Conservation (phyloP, 345 rosid species). For the Sisymbrium altissimum region DNA sequence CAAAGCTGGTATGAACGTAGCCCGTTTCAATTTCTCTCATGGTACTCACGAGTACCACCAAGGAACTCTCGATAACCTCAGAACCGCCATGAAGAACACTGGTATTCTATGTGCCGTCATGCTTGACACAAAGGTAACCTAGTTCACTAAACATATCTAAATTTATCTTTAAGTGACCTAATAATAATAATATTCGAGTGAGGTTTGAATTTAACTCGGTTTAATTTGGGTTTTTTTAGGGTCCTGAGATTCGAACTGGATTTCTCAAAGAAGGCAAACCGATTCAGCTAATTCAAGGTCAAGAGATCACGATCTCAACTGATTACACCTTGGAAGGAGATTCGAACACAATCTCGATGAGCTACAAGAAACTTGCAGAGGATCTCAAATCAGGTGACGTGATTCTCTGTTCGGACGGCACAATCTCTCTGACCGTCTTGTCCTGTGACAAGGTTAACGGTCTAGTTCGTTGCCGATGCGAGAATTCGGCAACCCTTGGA, state of each 20-base stretch:
- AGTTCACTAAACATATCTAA: not conserved
- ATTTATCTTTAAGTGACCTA: not conserved
- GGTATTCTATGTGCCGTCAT: slow-evolving; percentile 63
- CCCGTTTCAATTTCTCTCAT: slow-evolving; percentile 58
- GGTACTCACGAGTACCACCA: slow-evolving; percentile 38
- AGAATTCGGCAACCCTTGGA: slow-evolving; percentile 54
- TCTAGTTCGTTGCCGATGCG: slow-evolving; percentile 48
- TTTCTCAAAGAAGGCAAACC: slow-evolving; percentile 56
- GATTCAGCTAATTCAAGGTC: slow-evolving; percentile 53
- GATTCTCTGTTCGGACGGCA: slow-evolving; percentile 58
- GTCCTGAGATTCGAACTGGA: slow-evolving; percentile 70
- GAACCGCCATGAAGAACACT: slow-evolving; percentile 55
- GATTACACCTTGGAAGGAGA: slow-evolving; percentile 45
- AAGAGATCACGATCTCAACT: slow-evolving; percentile 51
- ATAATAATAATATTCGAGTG: not conserved
- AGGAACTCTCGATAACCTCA: slow-evolving; percentile 48
- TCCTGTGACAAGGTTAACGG: slow-evolving; percentile 43
- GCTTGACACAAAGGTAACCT: slow-evolving; percentile 78
- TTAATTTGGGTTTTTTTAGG: slow-evolving; percentile 32
- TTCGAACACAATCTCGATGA: slow-evolving; percentile 51
- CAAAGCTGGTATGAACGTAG: slow-evolving; percentile 62
- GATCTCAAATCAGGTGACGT: slow-evolving; percentile 47
- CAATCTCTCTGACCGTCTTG: slow-evolving; percentile 50
- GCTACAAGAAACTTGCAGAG: slow-evolving; percentile 54
- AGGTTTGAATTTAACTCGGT: not conserved